A percentile compares a stretch with the other conserved stretches of the same genome.
These are phyloP conservation scores for Sphaerostilbella broomeana DNA, from an alignment of 2,329 filamentous ascomycete genomes.

Conservation along the genomic window DNA sequence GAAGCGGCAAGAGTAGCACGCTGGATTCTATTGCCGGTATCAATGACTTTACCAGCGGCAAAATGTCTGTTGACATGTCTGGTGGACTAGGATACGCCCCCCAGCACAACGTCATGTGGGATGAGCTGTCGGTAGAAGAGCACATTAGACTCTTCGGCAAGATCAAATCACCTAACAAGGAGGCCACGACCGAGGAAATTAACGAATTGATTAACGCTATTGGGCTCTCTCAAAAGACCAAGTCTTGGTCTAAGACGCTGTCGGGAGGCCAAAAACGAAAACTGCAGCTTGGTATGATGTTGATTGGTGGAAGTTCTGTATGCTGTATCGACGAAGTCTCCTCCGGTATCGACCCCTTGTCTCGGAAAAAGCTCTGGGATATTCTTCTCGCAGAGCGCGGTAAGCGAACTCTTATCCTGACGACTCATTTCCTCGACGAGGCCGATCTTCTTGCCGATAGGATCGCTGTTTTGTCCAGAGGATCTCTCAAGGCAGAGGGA, in stretches of 20 bases:
- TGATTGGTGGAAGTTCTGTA: slow-evolving; percentile 64
- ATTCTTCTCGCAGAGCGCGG: slow-evolving; percentile 64
- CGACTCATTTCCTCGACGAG: slow-evolving; percentile 72
- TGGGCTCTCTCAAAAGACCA: slow-evolving; percentile 58
- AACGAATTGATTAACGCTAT: slow-evolving; percentile 51
- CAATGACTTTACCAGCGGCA: slow-evolving; percentile 46
- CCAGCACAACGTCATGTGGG: slow-evolving; percentile 72
- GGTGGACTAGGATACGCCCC: slow-evolving; percentile 69
- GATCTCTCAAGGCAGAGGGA: slow-evolving; percentile 58
- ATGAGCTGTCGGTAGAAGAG: slow-evolving; percentile 63
- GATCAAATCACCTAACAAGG: slow-evolving; percentile 50
- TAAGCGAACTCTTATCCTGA: slow-evolving; percentile 60
- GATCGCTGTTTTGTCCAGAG: slow-evolving; percentile 64
- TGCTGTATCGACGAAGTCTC: slow-evolving; percentile 72
- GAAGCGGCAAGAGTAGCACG: slow-evolving; percentile 70
- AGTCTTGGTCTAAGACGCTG: slow-evolving; percentile 55
- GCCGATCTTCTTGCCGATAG: slow-evolving; percentile 65
- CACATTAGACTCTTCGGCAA: slow-evolving; percentile 64
- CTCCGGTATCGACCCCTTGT: slow-evolving; percentile 66
- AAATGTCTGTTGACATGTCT: slow-evolving; percentile 56
- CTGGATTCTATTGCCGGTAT: slow-evolving; percentile 26
- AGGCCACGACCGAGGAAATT: slow-evolving; percentile 38
- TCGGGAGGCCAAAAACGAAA: slow-evolving; percentile 74
- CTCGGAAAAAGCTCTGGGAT: slow-evolving; percentile 42
- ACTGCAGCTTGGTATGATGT: slow-evolving; percentile 71